Evolutionary conservation across 2,329 filamentous ascomycete species (phyloP), one percentile per base, ranked within the genome.

Genomic region (Penicillium sp.): DNA sequence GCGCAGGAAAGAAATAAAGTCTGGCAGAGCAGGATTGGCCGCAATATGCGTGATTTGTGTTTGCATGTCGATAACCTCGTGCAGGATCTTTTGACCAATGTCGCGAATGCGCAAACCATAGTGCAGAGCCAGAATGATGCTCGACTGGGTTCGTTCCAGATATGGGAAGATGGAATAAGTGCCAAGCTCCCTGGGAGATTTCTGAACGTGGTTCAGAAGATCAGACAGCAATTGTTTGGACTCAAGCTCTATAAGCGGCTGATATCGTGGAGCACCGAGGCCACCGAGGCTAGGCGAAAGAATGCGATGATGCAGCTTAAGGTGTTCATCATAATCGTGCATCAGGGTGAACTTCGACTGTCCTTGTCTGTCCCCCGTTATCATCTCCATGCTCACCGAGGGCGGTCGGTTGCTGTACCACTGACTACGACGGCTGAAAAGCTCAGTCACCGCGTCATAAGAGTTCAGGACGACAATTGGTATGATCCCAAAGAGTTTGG

Each of bases 261-360:
- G 79, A 62, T 81, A 83, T 14, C 76, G 64, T 13, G 73, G 64
- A 29, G 81, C 63, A 0, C 78, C 76, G 39, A 72, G 74, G 1
- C 77, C 75, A 1, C 77, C 80, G 18, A 82, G 71, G n/a, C 79
- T 78, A 41, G 78, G 75, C 50, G 78, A 72, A 3, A 78, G 67
- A 8, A 80, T 69, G 45, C 73, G 77, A 38, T 80, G 71, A 38
- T 79, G 69, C 8, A 77, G 62, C 43, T 72, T 76, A 72, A 79
- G 81, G 21, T 74, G 72, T 50, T 81, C 80, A 44, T 80, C 79
- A 62, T 82, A 79, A 4, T 78, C 77, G 59, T 81, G 78, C 36
- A 81, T 79, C 29, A 82, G 65, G 14, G 63, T 66, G 39, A 66
- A 66, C 11, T 56, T 55, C 1, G 62, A 67, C 29, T 51, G 48